Conservation (phyloP, 305 asterid genomes). For the Petunia hybrid region DNA sequence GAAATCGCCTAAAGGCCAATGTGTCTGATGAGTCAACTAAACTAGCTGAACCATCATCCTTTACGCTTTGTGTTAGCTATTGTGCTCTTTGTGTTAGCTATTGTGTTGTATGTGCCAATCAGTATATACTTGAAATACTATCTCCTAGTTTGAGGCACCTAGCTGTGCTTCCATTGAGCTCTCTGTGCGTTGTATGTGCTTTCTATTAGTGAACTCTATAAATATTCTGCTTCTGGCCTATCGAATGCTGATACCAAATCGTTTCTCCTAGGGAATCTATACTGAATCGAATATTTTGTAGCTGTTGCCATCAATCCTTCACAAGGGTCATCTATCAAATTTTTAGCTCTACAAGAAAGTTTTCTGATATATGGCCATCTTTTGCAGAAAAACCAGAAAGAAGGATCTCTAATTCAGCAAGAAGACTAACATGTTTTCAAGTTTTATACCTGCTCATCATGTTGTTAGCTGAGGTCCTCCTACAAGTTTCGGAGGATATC, state of each 20-base stretch:
- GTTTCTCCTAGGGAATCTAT: constrained; percentile 2
- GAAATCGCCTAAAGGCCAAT: background rate
- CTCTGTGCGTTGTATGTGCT: background rate
- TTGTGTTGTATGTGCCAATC: background rate
- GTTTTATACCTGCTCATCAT: background rate
- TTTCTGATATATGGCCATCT: constrained; percentile 37
- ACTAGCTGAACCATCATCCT: constrained; percentile 1
- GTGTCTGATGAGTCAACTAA: background rate
- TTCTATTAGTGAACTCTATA: background rate
- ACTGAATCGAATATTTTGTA: background rate
- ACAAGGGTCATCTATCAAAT: background rate
- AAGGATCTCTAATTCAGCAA: constrained; percentile 44
- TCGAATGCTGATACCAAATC: background rate
- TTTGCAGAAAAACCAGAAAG: constrained; percentile 60
- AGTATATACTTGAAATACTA: background rate
- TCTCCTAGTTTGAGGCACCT: background rate
- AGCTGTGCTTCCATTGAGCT: background rate
- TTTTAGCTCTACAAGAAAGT: constrained; percentile 21
- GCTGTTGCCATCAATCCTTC: background rate
- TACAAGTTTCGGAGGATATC: background rate
- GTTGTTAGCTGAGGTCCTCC: constrained; percentile 7
- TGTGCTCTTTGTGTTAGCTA: background rate
- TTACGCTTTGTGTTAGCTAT: background rate
- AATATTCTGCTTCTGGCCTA: background rate
- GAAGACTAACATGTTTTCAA: constrained; percentile 34